These are phyloP conservation scores for Ophiostoma novo-ulmi DNA, from an alignment of 2,329 filamentous ascomycete species.

Conservation along the genomic window DNA sequence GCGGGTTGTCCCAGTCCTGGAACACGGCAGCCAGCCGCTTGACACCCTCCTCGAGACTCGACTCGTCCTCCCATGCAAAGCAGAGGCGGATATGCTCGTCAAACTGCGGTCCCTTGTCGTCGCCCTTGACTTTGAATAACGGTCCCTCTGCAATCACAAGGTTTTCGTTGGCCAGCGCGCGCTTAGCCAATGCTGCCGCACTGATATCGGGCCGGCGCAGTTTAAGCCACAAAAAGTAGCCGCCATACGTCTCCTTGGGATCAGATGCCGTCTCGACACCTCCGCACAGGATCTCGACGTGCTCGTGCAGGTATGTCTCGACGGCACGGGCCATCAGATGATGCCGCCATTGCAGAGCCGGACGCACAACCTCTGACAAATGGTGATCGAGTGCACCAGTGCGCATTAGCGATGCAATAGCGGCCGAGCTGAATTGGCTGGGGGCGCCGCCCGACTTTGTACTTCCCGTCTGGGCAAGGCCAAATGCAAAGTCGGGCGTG, in stretches of 20 bases:
- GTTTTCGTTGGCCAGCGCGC: constrained; percentile 57
- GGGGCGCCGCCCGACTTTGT: constrained; percentile 55
- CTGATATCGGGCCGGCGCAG: constrained; percentile 49
- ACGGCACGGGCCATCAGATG: constrained; percentile 56
- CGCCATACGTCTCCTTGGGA: constrained; percentile 56
- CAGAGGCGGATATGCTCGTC: constrained; percentile 60
- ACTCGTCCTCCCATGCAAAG: constrained; percentile 67
- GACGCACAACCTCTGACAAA: constrained; percentile 41
- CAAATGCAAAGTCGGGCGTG: constrained; percentile 49
- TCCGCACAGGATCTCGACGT: constrained; percentile 46
- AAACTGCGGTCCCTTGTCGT: constrained; percentile 51
- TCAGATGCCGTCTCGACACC: constrained; percentile 31
- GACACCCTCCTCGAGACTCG: constrained; percentile 61
- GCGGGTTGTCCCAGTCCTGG: constrained; percentile 25
- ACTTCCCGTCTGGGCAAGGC: constrained; percentile 49
- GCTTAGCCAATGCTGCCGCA: constrained; percentile 51
- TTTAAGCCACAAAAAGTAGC: constrained; percentile 79
- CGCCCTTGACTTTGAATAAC: constrained; percentile 62
- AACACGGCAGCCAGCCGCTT: constrained; percentile 36
- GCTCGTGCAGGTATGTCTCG: constrained; percentile 53
- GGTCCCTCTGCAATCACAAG: constrained; percentile 63
- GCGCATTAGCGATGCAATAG: constrained; percentile 47
- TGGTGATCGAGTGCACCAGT: constrained; percentile 43
- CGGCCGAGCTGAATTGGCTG: constrained; percentile 44
- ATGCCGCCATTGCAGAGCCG: constrained; percentile 46